These are phyloP conservation scores for Paecilomyces variotii DNA, from an alignment of 2,329 filamentous ascomycete genomes.

Conservation along the genomic window DNA sequence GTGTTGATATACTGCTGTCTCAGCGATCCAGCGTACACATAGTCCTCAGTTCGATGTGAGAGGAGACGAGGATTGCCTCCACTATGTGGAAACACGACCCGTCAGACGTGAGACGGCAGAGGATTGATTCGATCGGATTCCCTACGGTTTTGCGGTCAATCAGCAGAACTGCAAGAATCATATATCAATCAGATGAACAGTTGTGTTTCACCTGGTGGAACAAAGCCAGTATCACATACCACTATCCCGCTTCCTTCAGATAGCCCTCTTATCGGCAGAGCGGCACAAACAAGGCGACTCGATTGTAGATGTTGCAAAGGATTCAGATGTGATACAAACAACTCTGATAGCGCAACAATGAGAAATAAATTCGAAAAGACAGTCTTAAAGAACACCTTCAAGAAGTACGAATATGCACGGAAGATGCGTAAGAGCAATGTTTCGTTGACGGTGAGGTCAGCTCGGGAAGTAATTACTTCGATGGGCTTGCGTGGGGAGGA, in stretches of 20 bases:
- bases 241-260: not conserved
- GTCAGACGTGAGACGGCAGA: not conserved
- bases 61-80: not conserved
- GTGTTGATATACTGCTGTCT: not conserved
- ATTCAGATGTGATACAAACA: not conserved
- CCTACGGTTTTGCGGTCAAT: not conserved
- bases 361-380: not conserved
- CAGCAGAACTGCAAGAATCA: not conserved
- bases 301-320: not conserved
- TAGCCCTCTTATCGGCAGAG: not conserved
- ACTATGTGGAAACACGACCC: not conserved
- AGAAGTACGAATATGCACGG: not conserved
- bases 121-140: not conserved
- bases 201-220: not conserved
- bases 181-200: not conserved
- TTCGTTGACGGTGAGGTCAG: not conserved
- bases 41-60: not conserved
- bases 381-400: not conserved
- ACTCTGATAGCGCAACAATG: not conserved
- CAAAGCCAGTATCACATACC: not conserved
- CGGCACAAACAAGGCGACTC: not conserved
- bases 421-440: not conserved
- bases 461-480: not conserved
- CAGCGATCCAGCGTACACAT: not conserved
- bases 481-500: not conserved